These are phyloP conservation scores for Colletotrichum sp. DNA, from an alignment of 2,329 filamentous ascomycete genomes.

Conservation along the genomic window DNA sequence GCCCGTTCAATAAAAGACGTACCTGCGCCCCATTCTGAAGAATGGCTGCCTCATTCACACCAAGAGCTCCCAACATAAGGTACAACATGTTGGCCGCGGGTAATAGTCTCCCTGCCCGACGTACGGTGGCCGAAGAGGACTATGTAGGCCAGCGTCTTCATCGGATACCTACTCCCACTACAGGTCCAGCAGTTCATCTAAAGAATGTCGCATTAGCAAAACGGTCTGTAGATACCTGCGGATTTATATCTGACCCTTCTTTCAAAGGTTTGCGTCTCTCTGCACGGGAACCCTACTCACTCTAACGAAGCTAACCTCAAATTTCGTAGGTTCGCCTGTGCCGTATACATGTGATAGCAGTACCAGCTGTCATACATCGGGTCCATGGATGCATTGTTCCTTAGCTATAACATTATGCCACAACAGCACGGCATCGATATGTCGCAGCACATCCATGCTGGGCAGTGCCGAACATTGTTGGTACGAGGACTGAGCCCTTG, in stretches of 20 bases:
- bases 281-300: too few species aligned
- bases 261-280: neutral
- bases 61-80: rapidly evolving
- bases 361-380: neutral
- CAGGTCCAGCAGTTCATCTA: rapidly evolving
- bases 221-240: neutral
- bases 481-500: neutral
- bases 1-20: neutral
- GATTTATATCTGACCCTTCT: neutral
- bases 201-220: neutral
- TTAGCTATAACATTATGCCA: neutral
- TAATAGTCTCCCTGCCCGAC: rapidly evolving
- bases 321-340: neutral
- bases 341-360: neutral
- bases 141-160: rapidly evolving
- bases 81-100: neutral
- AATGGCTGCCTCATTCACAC: too few species aligned
- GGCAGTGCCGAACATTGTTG: neutral
- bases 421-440: rapidly evolving
- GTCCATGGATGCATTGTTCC: neutral
- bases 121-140: neutral
- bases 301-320: too few species aligned
- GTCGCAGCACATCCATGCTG: neutral
- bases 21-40: too few species aligned
- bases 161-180: rapidly evolving